Conservation (phyloP, 2,329 filamentous ascomycete species). For the Cladosporium sp. region DNA sequence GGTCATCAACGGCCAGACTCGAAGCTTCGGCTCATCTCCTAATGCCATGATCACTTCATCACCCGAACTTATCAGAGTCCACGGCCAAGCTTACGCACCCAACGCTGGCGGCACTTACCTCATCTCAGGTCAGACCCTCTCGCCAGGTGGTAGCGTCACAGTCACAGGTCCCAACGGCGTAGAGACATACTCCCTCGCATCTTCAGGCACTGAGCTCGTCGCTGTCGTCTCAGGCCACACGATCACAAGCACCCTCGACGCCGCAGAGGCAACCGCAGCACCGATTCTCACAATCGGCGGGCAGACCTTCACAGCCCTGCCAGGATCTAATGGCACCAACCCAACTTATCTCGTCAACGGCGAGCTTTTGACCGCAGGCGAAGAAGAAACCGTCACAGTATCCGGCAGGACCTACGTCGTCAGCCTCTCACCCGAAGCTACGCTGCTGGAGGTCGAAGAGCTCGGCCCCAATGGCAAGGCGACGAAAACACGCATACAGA, state of each 20-base stretch:
- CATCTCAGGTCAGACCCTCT: constrained; percentile 32
- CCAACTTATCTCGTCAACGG: constrained; percentile 44
- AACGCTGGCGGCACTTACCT: constrained; percentile 35
- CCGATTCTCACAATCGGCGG: constrained; percentile 38
- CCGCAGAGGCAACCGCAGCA: constrained; percentile 34
- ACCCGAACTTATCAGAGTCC: constrained; percentile 34
- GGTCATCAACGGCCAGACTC: constrained; percentile 44
- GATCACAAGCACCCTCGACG: constrained; percentile 38
- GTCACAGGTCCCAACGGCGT: constrained; percentile 28
- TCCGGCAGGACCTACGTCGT: constrained; percentile 34
- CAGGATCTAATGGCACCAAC: constrained; percentile 29
- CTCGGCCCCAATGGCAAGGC: constrained; percentile 37
- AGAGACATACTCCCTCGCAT: constrained; percentile 37
- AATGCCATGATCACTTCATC: constrained; percentile 34
- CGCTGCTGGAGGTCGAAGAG: constrained; percentile 41
- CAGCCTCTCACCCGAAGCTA: constrained; percentile 40
- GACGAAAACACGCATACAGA: constrained; percentile 36
- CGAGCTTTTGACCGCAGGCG: constrained; percentile 43
- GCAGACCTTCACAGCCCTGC: constrained; percentile 35
- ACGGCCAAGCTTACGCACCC: constrained; percentile 31
- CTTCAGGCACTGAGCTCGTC: constrained; percentile 36
- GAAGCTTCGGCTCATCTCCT: constrained; percentile 40
- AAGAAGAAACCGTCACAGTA: constrained; percentile 34
- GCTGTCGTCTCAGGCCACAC: constrained; percentile 29
- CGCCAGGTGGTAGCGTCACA: constrained; percentile 32